Evolutionary conservation across 192 early-diverging fungal genomes (phyloP).

Genomic region (Funneliformis mosseae): DNA sequence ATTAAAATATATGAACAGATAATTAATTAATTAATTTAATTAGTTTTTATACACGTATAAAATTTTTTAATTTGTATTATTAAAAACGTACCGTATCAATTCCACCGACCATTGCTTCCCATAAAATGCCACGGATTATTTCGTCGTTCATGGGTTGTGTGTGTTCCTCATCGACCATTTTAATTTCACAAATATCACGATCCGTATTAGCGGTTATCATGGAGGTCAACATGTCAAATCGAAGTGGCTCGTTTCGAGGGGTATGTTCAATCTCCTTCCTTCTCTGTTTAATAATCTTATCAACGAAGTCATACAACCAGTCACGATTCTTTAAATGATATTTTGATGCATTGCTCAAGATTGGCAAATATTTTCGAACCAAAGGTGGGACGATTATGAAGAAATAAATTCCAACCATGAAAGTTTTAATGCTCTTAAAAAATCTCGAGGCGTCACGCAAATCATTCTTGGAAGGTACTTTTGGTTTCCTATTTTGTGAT

Average conservation of each 20-base stretch:
- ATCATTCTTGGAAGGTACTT: not conserved
- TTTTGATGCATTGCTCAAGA: not conserved
- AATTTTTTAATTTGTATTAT: too few species aligned
- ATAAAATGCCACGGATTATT: not conserved
- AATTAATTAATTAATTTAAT: too few species aligned
- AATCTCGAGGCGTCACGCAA: not conserved
- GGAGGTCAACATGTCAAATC: not conserved
- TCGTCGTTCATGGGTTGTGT: not conserved
- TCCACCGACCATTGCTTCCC: not conserved
- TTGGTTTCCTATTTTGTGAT: not conserved
- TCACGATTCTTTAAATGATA: not conserved
- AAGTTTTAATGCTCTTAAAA: not conserved
- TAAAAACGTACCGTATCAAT: conserved; percentile 14
- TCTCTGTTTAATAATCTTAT: conserved; percentile 3
- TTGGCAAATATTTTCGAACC: not conserved
- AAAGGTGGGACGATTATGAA: not conserved
- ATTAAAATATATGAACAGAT: not conserved
- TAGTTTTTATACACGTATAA: not conserved
- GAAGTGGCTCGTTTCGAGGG: not conserved
- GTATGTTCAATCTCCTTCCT: conserved; percentile 1
- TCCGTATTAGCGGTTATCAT: conserved; percentile 10
- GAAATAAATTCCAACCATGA: too few species aligned
- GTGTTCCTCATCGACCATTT: not conserved
- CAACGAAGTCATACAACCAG: not conserved
- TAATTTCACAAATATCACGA: not conserved